Evolutionary conservation across 305 asterid species (phyloP).

Genomic region (Rubia peregrina): DNA sequence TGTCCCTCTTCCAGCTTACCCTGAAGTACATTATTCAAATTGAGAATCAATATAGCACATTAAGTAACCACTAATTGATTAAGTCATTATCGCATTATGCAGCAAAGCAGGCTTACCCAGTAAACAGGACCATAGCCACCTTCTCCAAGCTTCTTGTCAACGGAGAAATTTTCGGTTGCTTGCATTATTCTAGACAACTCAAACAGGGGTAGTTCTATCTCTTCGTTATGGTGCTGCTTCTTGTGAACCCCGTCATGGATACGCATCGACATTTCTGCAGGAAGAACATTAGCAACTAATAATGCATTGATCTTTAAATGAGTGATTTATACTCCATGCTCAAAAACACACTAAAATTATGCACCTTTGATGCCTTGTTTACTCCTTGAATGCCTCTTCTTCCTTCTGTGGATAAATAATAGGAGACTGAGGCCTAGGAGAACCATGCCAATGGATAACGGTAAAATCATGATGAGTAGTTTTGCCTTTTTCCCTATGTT

Average conservation of each 20-base stretch:
- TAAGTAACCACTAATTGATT: not conserved
- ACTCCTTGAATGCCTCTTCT: not conserved
- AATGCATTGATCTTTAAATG: not conserved
- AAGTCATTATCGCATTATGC: not conserved
- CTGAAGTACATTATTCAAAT: not conserved
- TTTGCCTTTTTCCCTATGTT: not conserved
- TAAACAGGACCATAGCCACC: slow-evolving; percentile 32
- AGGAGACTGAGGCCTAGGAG: not conserved
- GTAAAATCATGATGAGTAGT: not conserved
- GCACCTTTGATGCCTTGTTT: not conserved
- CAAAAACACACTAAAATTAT: not conserved
- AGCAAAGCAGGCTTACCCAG: slow-evolving; percentile 13
- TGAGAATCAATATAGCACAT: not conserved
- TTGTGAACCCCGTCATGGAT: not conserved
- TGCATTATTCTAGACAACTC: slow-evolving; percentile 5
- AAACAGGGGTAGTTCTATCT: slow-evolving; percentile 18
- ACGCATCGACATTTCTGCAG: not conserved
- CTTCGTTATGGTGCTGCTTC: not conserved
- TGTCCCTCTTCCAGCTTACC: slow-evolving; percentile 18
- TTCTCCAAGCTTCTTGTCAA: slow-evolving; percentile 22
- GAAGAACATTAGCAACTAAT: not conserved
- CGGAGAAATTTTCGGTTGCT: slow-evolving; percentile 23
- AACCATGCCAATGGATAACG: not conserved
- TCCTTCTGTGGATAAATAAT: not conserved
- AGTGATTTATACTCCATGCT: too few relatives aligned